These are phyloP conservation scores for Tardiomyces blankii DNA, from an alignment of 1,139 yeast species.

Conservation along the genomic window DNA sequence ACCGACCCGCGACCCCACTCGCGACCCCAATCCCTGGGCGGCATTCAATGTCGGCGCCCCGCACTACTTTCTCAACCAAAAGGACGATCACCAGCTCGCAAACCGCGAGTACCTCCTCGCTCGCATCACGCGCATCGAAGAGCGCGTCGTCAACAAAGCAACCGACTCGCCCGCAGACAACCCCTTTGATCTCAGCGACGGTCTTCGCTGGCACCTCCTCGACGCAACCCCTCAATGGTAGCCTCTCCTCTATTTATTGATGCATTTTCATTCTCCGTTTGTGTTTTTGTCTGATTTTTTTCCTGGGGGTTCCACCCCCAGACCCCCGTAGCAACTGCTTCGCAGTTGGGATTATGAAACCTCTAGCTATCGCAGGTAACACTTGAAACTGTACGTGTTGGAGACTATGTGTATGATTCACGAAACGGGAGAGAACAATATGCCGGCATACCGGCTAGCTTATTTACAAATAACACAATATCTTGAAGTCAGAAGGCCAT, in stretches of 20 bases:
- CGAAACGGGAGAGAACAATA: too few species aligned
- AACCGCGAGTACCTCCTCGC: slow-evolving; percentile 65
- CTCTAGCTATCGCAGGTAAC: too few species aligned
- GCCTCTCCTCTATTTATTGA: neutral
- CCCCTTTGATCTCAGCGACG: slow-evolving; percentile 40
- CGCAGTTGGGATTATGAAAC: too few species aligned
- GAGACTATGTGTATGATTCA: too few species aligned
- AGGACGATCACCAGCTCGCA: slow-evolving; percentile 24
- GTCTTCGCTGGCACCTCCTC: slow-evolving; percentile 27
- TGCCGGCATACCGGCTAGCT: too few species aligned
- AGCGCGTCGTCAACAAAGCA: slow-evolving; percentile 25
- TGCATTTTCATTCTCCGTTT: too few species aligned
- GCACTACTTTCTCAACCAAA: slow-evolving; percentile 50
- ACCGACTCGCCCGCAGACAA: slow-evolving; percentile 23
- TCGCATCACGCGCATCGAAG: slow-evolving; percentile 40
- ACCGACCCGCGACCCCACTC: slow-evolving; percentile 51
- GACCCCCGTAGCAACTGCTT: too few species aligned
- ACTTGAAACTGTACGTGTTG: too few species aligned
- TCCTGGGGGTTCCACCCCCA: too few species aligned
- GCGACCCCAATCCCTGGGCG: slow-evolving; percentile 60
- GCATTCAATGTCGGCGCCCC: slow-evolving; percentile 79
- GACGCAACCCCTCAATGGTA: slow-evolving; percentile 14
- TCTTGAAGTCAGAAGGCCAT: too few species aligned
- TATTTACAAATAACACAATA: too few species aligned
- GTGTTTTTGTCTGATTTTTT: too few species aligned